Evolutionary conservation across 202 grass and related monocot genomes (phyloP).

Genomic region (Panicum hallii): DNA sequence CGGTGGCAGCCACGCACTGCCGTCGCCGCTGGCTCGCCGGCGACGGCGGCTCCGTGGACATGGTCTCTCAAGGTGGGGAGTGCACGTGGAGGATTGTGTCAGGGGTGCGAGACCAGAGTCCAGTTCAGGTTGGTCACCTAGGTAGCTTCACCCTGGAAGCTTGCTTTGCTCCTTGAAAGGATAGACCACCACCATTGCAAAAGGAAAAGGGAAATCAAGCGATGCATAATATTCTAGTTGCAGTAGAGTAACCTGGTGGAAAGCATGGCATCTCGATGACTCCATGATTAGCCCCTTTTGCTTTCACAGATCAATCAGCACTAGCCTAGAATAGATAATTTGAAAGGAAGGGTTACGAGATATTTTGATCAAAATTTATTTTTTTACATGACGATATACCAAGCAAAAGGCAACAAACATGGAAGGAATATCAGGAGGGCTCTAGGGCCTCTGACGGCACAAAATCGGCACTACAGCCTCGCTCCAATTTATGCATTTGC

Average conservation of each 20-base stretch:
- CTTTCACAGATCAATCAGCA: conserved; percentile 17
- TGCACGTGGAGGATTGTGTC: background rate
- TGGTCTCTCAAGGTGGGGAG: background rate
- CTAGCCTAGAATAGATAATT: background rate
- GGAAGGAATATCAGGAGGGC: background rate
- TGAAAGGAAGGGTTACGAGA: background rate
- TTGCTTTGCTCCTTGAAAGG: conserved; percentile 44
- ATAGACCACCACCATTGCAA: conserved; percentile 29
- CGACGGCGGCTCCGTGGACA: conserved; percentile 14
- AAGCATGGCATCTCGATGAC: background rate
- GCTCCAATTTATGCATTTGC: conserved; percentile 3
- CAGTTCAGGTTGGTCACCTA: background rate
- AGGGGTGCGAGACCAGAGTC: background rate
- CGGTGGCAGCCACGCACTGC: background rate
- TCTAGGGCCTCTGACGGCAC: conserved; percentile 37
- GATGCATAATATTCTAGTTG: conserved; percentile 15
- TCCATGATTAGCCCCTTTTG: conserved; percentile 32
- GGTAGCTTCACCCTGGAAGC: background rate
- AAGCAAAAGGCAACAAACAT: background rate
- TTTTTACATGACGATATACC: conserved; percentile 28
- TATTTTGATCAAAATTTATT: conserved; percentile 8
- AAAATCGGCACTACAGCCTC: conserved; percentile 50
- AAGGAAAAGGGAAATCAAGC: conserved; percentile 38
- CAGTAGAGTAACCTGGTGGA: background rate
- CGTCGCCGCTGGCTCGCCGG: background rate